A percentile compares a stretch with the other conserved stretches of the same genome.
phyloP scores from a whole-genome alignment of 2,329 filamentous ascomycete genomes.

The Colletotrichum sidae region DNA sequence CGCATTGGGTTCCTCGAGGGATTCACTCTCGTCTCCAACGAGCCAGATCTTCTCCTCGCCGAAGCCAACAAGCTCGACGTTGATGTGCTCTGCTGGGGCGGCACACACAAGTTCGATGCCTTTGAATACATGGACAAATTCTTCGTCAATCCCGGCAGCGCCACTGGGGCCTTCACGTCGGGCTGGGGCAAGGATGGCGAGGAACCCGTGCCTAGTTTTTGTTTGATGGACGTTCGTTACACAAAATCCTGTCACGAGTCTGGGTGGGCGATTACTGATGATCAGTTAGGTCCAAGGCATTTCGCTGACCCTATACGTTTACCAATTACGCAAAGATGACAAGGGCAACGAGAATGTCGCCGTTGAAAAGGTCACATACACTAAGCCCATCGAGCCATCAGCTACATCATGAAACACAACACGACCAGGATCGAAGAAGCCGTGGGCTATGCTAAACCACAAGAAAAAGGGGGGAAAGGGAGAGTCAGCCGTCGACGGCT shows the following conservation, averaged over 20 bases:
- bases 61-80: conserved; percentile 77
- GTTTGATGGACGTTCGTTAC: conserved; percentile 92
- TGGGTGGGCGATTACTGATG: conserved; percentile 38
- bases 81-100: conserved; percentile 76
- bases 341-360: conserved; percentile 83
- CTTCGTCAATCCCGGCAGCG: conserved; percentile 77
- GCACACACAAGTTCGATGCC: conserved; percentile 76
- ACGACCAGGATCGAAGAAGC: conserved; percentile 1
- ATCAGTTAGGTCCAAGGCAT: conserved; percentile 86
- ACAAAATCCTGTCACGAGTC: background rate
- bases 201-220: conserved; percentile 90
- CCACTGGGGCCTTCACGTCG: conserved; percentile 71
- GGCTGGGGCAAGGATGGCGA: conserved; percentile 70
- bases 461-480: background rate
- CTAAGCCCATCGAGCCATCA: conserved; percentile 76
- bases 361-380: conserved; percentile 88
- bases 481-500: conserved; percentile 17
- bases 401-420: conserved; percentile 58
- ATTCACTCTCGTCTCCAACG: conserved; percentile 75
- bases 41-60: conserved; percentile 74
- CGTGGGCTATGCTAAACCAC: conserved; percentile 1
- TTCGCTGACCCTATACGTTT: conserved; percentile 94
- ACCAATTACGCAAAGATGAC: conserved; percentile 82
- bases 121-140: conserved; percentile 82
- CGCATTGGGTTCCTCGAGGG: conserved; percentile 76